Conservation (phyloP, 495 filamentous ascomycete species). For the Hypomontagnella submonticulosa region DNA sequence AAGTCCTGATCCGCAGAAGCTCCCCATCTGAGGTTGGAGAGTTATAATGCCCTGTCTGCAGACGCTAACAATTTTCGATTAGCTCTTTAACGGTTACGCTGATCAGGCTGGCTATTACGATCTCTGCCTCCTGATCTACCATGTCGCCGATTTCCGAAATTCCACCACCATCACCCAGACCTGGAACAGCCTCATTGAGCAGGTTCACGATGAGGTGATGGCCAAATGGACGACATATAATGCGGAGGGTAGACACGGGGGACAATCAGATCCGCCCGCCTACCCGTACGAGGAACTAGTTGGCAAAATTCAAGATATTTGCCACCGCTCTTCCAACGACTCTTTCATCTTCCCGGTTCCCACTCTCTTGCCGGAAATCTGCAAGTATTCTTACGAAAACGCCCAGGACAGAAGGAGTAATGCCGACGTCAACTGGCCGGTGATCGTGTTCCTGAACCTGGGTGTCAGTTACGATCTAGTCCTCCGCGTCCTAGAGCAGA, state of each 20-base stretch:
- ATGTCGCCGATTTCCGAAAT: slow-evolving; percentile 87
- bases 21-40: not conserved
- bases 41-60: slow-evolving; percentile 10
- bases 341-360: slow-evolving; percentile 77
- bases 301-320: slow-evolving; percentile 78
- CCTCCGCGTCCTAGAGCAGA: slow-evolving; percentile 78
- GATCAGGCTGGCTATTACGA: slow-evolving; percentile 92
- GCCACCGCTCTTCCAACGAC: slow-evolving; percentile 76
- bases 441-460: slow-evolving; percentile 81
- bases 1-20: slow-evolving; percentile 50
- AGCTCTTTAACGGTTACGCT: slow-evolving; percentile 92
- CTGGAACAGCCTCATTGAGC: slow-evolving; percentile 83
- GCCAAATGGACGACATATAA: slow-evolving; percentile 56
- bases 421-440: slow-evolving; percentile 75
- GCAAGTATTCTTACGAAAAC: slow-evolving; percentile 78
- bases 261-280: slow-evolving; percentile 47
- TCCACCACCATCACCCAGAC: slow-evolving; percentile 80
- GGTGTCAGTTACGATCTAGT: slow-evolving; percentile 79
- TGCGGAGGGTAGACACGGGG: slow-evolving; percentile 49
- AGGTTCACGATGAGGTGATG: slow-evolving; percentile 72
- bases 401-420: slow-evolving; percentile 71
- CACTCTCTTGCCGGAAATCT: slow-evolving; percentile 73
- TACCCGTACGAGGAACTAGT: slow-evolving; percentile 83
- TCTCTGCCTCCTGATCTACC: slow-evolving; percentile 90
- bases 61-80: slow-evolving; percentile 28